A percentile compares a stretch with the other conserved stretches of the same genome.
phyloP scores from a whole-genome alignment of 805 yeast genomes.

The Komagataella pastoris region DNA sequence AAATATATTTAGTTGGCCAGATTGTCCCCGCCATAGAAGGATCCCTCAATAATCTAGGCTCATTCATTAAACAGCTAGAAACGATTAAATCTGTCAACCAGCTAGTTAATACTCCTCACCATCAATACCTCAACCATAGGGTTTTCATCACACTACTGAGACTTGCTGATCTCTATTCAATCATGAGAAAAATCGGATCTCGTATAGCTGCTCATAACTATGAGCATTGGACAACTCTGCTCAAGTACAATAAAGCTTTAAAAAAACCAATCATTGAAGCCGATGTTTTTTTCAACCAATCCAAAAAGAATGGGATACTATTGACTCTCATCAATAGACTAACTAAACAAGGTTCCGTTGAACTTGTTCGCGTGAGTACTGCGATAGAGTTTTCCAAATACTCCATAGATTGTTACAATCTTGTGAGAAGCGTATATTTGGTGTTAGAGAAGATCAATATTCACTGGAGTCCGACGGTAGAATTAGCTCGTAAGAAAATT shows the following conservation, averaged over 20 bases:
- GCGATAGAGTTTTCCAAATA: slow-evolving; percentile 27
- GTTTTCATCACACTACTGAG: slow-evolving; percentile 26
- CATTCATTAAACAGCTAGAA: neutral
- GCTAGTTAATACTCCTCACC: slow-evolving; percentile 1
- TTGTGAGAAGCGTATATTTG: slow-evolving; percentile 5
- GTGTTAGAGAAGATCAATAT: slow-evolving; percentile 4
- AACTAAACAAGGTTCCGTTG: slow-evolving; percentile 24
- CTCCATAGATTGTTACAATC: slow-evolving; percentile 22
- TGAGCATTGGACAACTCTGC: slow-evolving; percentile 17
- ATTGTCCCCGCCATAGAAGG: neutral
- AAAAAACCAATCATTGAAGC: slow-evolving; percentile 11
- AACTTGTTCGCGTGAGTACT: slow-evolving; percentile 21
- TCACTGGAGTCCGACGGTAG: slow-evolving; percentile 2
- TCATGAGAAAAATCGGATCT: slow-evolving; percentile 32
- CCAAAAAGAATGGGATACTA: slow-evolving; percentile 34
- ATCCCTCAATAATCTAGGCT: neutral
- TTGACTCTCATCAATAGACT: slow-evolving; percentile 33
- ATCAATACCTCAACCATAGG: slow-evolving; percentile 17
- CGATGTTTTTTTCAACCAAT: slow-evolving; percentile 18
- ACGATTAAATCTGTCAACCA: slow-evolving; percentile 7
- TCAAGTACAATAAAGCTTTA: slow-evolving; percentile 15
- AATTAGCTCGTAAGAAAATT: neutral
- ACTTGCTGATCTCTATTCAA: slow-evolving; percentile 34
- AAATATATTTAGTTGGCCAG: neutral
- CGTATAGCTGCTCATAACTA: slow-evolving; percentile 29